These are phyloP conservation scores for Mentha longifolia DNA, from an alignment of 257 asterid species.

Conservation along the genomic window DNA sequence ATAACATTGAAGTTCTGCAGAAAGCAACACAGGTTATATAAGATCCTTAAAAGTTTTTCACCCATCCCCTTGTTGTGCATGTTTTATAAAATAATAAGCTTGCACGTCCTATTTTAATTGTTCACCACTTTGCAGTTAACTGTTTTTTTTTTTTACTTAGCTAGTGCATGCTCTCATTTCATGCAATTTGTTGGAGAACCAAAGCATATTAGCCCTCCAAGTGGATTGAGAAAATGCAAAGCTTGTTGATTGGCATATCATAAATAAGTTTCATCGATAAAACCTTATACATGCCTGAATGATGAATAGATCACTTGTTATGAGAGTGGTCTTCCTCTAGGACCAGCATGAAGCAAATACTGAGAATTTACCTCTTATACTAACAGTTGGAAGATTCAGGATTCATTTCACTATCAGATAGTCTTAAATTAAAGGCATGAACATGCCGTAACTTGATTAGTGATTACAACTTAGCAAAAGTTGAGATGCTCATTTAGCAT, in stretches of 20 bases:
- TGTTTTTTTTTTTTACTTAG: conserved; percentile 4
- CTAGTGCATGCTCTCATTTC: conserved; percentile 22
- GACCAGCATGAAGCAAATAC: neutral
- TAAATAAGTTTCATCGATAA: neutral
- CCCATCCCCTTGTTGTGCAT: conserved; percentile 21
- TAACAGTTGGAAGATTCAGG: conserved; percentile 12
- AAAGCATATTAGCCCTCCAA: too few species aligned
- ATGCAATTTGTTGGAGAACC: conserved; percentile 6
- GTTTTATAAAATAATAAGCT: conserved; percentile 2
- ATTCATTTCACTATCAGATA: conserved; percentile 1
- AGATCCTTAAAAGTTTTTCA: neutral
- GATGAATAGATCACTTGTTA: neutral
- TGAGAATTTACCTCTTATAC: conserved; percentile 1
- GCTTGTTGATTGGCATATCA: neutral
- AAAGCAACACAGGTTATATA: conserved; percentile 61
- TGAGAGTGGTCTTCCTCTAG: neutral
- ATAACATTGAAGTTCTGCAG: conserved; percentile 49
- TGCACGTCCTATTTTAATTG: neutral
- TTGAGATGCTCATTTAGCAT: conserved; percentile 19
- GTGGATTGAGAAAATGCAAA: conserved; percentile 19
- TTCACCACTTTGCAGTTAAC: neutral
- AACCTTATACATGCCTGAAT: neutral
- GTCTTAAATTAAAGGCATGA: conserved; percentile 5
- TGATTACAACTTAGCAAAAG: neutral
- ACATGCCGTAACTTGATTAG: neutral